These are phyloP conservation scores for Prunus mira DNA, from an alignment of 306 rosid genomes.

Conservation along the genomic window DNA sequence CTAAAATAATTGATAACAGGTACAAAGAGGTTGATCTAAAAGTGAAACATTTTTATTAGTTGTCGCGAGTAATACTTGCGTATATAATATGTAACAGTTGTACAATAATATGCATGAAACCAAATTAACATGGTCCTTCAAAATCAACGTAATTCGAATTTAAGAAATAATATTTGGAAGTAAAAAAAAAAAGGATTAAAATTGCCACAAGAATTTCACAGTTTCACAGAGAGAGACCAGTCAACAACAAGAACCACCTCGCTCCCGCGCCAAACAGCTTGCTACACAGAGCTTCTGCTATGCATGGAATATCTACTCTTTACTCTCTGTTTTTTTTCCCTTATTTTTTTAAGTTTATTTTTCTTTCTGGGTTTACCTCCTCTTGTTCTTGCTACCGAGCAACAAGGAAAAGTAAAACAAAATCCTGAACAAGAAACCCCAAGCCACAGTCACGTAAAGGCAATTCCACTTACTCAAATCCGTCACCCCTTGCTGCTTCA, in stretches of 20 bases:
- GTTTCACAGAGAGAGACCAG: not conserved
- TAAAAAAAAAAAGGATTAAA: not conserved
- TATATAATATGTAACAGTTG: not conserved
- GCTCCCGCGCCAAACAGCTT: not conserved
- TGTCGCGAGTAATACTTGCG: not conserved
- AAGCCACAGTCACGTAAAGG: constrained; percentile 74
- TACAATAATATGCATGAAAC: not conserved
- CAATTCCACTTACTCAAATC: constrained; percentile 88
- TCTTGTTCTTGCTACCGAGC: constrained; percentile 93
- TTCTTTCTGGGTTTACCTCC: constrained; percentile 28
- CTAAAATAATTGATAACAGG: too few relatives aligned
- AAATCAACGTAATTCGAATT: not conserved
- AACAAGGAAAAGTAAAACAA: constrained; percentile 67
- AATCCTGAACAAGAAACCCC: constrained; percentile 93
- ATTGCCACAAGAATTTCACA: not conserved
- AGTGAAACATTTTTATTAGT: not conserved
- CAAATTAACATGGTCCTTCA: not conserved
- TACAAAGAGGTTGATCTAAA: not conserved
- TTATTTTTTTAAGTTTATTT: accelerated
- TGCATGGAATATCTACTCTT: not conserved
- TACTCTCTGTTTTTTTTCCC: too few relatives aligned
- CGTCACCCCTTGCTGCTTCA: constrained; percentile 62
- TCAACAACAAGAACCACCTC: not conserved
- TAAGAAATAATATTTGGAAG: not conserved
- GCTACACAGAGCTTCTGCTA: not conserved